Evolutionary conservation across 345 rosid genomes (phyloP), one percentile per base, ranked within the genome.

Genomic region (Eutrema yunnanense): DNA sequence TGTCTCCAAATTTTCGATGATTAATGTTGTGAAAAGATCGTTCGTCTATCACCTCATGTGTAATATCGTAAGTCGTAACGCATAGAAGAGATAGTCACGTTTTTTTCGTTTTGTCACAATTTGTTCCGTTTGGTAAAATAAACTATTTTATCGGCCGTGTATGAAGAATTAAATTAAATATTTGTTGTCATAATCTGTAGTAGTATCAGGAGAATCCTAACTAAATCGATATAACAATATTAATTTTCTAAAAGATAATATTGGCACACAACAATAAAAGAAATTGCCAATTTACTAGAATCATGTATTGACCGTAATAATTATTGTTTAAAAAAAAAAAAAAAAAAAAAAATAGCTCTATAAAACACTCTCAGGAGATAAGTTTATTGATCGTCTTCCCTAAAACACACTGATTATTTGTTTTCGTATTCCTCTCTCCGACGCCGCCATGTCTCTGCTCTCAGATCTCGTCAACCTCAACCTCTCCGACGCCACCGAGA

Each of bases 401-500:
- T 13, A 29, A 51, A 51, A 33, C 46, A 48, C 58, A 41, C 38
- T 42, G 65, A 62, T 63, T 7, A 30, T 37, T 37, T 1, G 9
- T 8, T 36, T 32, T 32, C 33, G 14, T 3, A 6, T 22, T 65
- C 10, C 34, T 59, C 61, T 59, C 65, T 26, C 51, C 60, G 36
- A 42, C 22, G 68, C 64, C 67, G 66, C 50, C 30, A 85, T 87
- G 95, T 80, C 95, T 71, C 71, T 76, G 26, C 90, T 88, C 30
- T 64, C 82, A 46, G 88, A 88, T 82, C 88, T 90, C 80, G 26
- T 87, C 70, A 87, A 88, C 89, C 77, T 90, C 51, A 63, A 84
- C 81, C 95, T 88, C 70, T 76, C 90, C 13, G 88, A 75, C 3
- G 9, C 82, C 62, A 83, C 89, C 1, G 78, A 84, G 7, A 85